These are phyloP conservation scores for Quercus mongolica DNA, from an alignment of 306 rosid species.

Conservation along the genomic window DNA sequence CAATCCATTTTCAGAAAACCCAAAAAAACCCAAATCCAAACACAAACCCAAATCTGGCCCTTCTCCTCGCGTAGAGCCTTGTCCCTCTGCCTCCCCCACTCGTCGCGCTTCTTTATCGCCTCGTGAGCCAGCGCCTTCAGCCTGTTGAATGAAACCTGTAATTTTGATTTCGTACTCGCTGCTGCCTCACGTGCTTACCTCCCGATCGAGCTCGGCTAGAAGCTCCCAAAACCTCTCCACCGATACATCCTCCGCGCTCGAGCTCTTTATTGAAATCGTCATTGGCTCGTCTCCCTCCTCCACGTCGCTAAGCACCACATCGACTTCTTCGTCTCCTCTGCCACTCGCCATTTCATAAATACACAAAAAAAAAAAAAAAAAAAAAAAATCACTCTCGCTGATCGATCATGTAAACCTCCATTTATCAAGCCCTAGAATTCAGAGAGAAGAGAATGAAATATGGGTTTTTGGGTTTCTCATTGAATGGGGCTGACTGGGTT, in stretches of 20 bases:
- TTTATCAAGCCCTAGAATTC: constrained; percentile 41
- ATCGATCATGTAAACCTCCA: not conserved
- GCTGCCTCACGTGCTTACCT: constrained; percentile 64
- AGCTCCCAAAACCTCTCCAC: constrained; percentile 57
- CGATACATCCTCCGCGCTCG: constrained; percentile 55
- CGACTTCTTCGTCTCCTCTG: constrained; percentile 51
- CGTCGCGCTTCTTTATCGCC: no score
- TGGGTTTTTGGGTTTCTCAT: no score
- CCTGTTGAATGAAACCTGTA: constrained; percentile 63
- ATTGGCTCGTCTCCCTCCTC: constrained; percentile 61
- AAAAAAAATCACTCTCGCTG: not conserved
- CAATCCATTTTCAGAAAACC: no score
- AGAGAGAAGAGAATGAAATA: not conserved
- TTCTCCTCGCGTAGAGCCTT: no score
- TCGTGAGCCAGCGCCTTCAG: no score
- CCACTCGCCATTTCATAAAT: constrained; percentile 50
- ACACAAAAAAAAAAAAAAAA: no score
- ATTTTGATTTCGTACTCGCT: constrained; percentile 65
- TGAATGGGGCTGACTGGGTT: no score
- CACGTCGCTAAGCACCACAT: constrained; percentile 90
- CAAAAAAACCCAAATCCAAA: no score
- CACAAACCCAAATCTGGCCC: no score
- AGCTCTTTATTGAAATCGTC: constrained; percentile 28
- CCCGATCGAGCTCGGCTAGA: constrained; percentile 77
- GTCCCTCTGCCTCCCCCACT: no score